Percentiles rank a stretch among this genome's conserved stretches.
Conservation (phyloP, 2,329 filamentous ascomycete species). For the Clonostachys chloroleuca region DNA sequence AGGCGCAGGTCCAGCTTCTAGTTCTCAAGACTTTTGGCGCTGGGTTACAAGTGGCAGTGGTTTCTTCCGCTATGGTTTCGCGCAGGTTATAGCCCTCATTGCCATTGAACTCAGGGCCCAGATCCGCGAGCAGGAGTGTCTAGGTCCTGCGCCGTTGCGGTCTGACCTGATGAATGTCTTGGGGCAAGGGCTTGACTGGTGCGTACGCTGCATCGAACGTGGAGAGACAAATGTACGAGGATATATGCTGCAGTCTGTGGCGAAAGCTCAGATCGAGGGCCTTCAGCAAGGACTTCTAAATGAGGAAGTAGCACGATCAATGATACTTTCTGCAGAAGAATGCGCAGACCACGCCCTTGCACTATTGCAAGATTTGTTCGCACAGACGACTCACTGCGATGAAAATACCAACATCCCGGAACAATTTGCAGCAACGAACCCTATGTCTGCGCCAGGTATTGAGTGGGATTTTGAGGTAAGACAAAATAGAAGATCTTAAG, state of each 20-base stretch:
- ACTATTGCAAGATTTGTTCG: too few relatives aligned
- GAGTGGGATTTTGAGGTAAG: too few relatives aligned
- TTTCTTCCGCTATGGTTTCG: slow-evolving; percentile 28
- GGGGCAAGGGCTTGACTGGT: slow-evolving; percentile 32
- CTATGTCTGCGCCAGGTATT: too few relatives aligned
- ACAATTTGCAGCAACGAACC: too few relatives aligned
- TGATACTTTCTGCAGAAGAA: too few relatives aligned
- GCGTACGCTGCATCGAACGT: slow-evolving; percentile 28
- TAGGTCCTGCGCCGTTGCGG: slow-evolving; percentile 24
- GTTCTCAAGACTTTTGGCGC: slow-evolving; percentile 19
- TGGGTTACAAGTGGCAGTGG: slow-evolving; percentile 30
- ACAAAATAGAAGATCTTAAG: too few relatives aligned
- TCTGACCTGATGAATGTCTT: slow-evolving; percentile 36
- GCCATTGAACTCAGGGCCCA: slow-evolving; percentile 32
- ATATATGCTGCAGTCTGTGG: slow-evolving; percentile 32
- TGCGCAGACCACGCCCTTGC: too few relatives aligned
- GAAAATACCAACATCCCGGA: too few relatives aligned
- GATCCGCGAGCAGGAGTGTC: slow-evolving; percentile 30
- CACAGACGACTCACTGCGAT: too few relatives aligned
- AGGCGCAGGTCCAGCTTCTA: slow-evolving; percentile 6
- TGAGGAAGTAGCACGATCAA: slow-evolving; percentile 16
- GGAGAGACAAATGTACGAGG: slow-evolving; percentile 54
- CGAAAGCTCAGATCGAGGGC: slow-evolving; percentile 33
- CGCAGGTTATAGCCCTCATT: slow-evolving; percentile 28
- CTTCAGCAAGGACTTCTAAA: slow-evolving; percentile 26